These are phyloP conservation scores for Paecilomyces niveus DNA, from an alignment of 2,329 filamentous ascomycete genomes.

Conservation along the genomic window DNA sequence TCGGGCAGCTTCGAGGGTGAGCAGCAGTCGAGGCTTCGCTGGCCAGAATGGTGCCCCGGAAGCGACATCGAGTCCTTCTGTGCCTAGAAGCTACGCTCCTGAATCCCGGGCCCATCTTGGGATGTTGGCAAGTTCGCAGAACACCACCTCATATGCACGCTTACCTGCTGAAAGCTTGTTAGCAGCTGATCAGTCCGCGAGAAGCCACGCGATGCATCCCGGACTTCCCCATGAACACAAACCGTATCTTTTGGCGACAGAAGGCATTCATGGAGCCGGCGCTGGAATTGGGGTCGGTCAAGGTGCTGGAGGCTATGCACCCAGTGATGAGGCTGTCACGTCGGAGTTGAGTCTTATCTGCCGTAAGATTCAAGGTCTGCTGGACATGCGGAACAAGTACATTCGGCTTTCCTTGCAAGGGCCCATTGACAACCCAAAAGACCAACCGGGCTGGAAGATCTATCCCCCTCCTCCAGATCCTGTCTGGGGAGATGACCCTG, in stretches of 20 bases:
- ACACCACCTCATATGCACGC: not conserved
- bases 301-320: slow-evolving; percentile 57
- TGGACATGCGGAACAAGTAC: slow-evolving; percentile 84
- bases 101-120: not conserved
- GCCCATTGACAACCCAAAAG: slow-evolving; percentile 77
- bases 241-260: slow-evolving; percentile 43
- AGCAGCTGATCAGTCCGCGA: slow-evolving; percentile 42
- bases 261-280: slow-evolving; percentile 52
- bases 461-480: slow-evolving; percentile 90
- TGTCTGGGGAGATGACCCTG: slow-evolving; percentile 63
- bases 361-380: slow-evolving; percentile 79
- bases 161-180: slow-evolving; percentile 23
- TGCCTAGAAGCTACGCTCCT: slow-evolving; percentile 8
- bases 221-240: slow-evolving; percentile 50
- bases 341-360: slow-evolving; percentile 81
- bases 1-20: slow-evolving; percentile 10
- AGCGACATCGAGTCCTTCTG: slow-evolving; percentile 10
- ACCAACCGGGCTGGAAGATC: slow-evolving; percentile 74
- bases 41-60: slow-evolving; percentile 5
- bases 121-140: slow-evolving; percentile 1
- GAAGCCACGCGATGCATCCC: slow-evolving; percentile 45
- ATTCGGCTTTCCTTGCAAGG: slow-evolving; percentile 78
- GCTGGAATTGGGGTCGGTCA: slow-evolving; percentile 56
- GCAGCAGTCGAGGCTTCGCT: slow-evolving; percentile 12
- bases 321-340: slow-evolving; percentile 71